Base-by-base conservation (phyloP, 805 yeast species). In the Spathaspora sp. region DNA sequence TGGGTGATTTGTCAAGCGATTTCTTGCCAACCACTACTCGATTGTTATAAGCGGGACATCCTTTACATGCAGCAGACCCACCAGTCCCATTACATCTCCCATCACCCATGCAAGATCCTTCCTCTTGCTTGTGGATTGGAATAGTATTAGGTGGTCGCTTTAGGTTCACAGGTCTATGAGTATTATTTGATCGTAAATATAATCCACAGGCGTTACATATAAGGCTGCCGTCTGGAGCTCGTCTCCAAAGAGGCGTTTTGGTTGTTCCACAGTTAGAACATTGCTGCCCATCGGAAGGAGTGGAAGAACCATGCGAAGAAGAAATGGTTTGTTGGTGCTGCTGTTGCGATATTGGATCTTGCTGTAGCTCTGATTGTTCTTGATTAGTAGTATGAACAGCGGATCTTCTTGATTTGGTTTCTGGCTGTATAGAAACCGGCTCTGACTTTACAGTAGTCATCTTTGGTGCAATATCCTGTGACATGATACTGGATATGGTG, bases 11-110 rank as follows among this genome's bases (percentile, higher is more conserved):
- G 39, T 52, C 55, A 38, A 48, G 12, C 39, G 48, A 32, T 51
- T 52, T 49, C 51, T 57, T 50, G 20, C 53, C 47, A 23, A 78
- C 60, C 17, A 79, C 70, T 20, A 81, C 76, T 54, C 96, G 76
- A 66, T 88, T 89, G 64, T 89, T 88, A 63, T 66, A 87, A 4
- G 94, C 89, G 1, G 96, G 94, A 62, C 96, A 89, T 2, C 92
- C 91, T 55, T 81, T 76, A 66, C 96, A 89, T 3, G 89, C 89
- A 5, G 77, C 76, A 2, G 90, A 68, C 1, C 96, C 96, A 5
- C 96, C 96, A 2, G 92, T 88, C 2, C 96, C 96, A 60, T 89
- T 88, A 66, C 96, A 89, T 53, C 83, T 77, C 5, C 96, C 91
- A 57, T 83, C 85, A 2, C 92, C 92, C 35, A 83, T 79, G 59